phyloP scores from a whole-genome alignment of 1,284 basidiomycete species.

The Leccinum variabile region DNA sequence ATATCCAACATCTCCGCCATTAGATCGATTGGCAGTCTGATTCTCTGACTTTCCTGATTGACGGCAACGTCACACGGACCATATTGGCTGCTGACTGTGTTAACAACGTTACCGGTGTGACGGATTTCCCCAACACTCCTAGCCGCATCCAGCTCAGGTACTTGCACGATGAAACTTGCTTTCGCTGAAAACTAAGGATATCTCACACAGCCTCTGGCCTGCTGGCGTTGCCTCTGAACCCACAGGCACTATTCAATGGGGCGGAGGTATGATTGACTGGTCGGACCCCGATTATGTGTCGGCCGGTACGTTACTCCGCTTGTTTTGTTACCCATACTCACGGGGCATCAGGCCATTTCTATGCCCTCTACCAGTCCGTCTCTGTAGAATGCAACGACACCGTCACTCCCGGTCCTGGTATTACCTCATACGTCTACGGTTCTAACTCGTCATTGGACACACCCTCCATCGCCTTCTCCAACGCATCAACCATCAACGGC shows the following conservation, averaged over 20 bases:
- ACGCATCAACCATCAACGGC: constrained; percentile 50
- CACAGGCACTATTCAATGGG: constrained; percentile 73
- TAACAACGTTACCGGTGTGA: constrained; percentile 47
- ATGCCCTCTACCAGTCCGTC: constrained; percentile 56
- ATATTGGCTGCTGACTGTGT: constrained; percentile 60
- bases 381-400: constrained; percentile 60
- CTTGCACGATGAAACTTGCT: not conserved
- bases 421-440: constrained; percentile 64
- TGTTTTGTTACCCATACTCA: constrained; percentile 2
- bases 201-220: constrained; percentile 64
- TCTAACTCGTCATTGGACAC: constrained; percentile 50
- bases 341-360: constrained; percentile 51
- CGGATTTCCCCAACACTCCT: constrained; percentile 72
- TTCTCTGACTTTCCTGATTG: constrained; percentile 64
- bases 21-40: constrained; percentile 80
- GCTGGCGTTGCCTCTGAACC: constrained; percentile 63
- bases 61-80: constrained; percentile 69
- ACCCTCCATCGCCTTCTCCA: constrained; percentile 55
- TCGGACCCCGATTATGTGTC: constrained; percentile 68
- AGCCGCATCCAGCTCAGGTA: constrained; percentile 77
- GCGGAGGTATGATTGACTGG: constrained; percentile 78
- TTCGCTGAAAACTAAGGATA: constrained; percentile 3
- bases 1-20: not conserved
- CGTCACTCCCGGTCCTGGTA: constrained; percentile 39
- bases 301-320: constrained; percentile 41